These are phyloP conservation scores for Apiotrichum siamense DNA, from an alignment of 1,284 basidiomycete genomes.

Conservation along the genomic window DNA sequence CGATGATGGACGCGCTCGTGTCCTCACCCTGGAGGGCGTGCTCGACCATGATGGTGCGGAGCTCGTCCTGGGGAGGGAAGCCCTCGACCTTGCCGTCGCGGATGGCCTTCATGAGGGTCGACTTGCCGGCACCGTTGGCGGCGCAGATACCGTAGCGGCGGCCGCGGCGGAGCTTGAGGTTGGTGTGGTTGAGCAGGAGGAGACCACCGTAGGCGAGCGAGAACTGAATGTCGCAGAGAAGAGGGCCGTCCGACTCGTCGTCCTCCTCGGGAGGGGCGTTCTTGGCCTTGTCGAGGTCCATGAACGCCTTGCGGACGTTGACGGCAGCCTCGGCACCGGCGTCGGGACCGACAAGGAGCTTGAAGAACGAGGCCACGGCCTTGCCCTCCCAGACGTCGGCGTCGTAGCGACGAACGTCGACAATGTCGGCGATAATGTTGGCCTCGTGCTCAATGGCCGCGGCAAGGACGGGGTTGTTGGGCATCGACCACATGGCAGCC, in stretches of 20 bases:
- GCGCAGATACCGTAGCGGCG: conserved; percentile 92
- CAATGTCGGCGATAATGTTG: conserved; percentile 68
- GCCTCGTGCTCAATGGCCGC: conserved; percentile 62
- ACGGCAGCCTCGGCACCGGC: conserved; percentile 55
- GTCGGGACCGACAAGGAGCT: conserved; percentile 47
- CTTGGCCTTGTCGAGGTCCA: conserved; percentile 65
- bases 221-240: conserved; percentile 88
- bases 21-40: conserved; percentile 93
- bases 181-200: conserved; percentile 91
- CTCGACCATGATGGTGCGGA: conserved; percentile 91
- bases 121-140: conserved; percentile 93
- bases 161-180: conserved; percentile 81
- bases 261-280: conserved; percentile 74
- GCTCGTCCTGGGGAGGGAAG: conserved; percentile 81
- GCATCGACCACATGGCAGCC: conserved; percentile 26
- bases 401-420: conserved; percentile 61
- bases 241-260: conserved; percentile 78
- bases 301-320: conserved; percentile 64
- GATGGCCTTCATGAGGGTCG: conserved; percentile 92
- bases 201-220: conserved; percentile 95
- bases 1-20: conserved; percentile 68
- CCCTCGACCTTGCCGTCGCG: conserved; percentile 93
- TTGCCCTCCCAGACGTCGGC: conserved; percentile 68
- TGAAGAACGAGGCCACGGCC: conserved; percentile 60
- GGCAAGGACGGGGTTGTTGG: conserved; percentile 44